Evolutionary conservation across 306 rosid genomes (phyloP), one percentile per base, ranked within the genome.

Genomic region (Rubus idaeus): DNA sequence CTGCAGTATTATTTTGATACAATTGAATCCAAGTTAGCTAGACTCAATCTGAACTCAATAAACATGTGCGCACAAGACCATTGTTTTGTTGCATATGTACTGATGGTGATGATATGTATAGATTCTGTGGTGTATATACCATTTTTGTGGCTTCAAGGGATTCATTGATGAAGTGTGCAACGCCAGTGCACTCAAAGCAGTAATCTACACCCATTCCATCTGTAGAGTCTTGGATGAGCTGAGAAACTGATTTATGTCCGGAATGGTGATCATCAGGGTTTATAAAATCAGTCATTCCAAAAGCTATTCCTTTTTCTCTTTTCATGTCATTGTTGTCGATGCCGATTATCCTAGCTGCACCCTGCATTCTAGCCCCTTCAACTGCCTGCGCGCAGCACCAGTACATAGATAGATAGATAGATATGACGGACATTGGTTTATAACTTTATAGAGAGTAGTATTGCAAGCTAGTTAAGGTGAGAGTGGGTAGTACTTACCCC

Each of bases 131-230:
- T 30, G 63, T 60, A 13, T 51, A 51, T 83, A 87, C 94, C 78
- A 74, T 0, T 81, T 90, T 86, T 18, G 91, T 82, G 81, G 91
- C 83, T 69, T 78, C 83, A 5, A 90, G n/a, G 4, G 89, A 77
- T 77, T 87, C 61, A 65, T 76, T 78, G 66, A 86, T 61, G 30
- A 86, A 68, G 69, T 83, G 60, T 3, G 81, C 16, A 37, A 80
- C 70, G 37, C 91, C 89, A 13, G 85, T 84, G 84, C 91, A 84
- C 58, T 90, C 89, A 56, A 86, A 74, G 67, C 83, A 86, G 58
- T 81, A 88, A 76, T 90, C 92, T 23, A 86, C 96, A 57, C 91
- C 92, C 75, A 58, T n/a, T 78, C 90, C 96, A 75, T 73, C 84
- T 42, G 79, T 86, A 0, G 79, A 8, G 26, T 85, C 88, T 46